phyloP scores from a whole-genome alignment of 2,329 filamentous ascomycete genomes.

The Fusarium dlaminii region DNA sequence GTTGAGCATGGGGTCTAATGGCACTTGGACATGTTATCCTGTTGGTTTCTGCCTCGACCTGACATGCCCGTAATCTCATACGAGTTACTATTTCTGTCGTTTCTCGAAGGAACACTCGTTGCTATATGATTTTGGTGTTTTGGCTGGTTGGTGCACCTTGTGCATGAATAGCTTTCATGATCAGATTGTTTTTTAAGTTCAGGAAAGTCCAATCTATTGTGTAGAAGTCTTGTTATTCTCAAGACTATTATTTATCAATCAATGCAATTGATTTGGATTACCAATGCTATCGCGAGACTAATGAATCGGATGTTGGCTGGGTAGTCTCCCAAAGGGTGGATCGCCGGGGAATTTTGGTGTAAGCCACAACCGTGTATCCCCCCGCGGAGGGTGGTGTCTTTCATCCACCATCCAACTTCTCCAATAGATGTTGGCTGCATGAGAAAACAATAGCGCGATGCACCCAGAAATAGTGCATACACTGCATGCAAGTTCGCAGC shows the following conservation, averaged over 20 bases:
- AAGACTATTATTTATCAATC: background rate
- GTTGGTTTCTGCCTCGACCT: background rate
- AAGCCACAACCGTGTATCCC: background rate
- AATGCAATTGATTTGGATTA: background rate
- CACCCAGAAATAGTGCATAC: background rate
- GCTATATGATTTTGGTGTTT: background rate
- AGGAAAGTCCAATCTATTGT: background rate
- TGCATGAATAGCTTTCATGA: background rate
- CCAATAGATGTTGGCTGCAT: slow-evolving; percentile 13
- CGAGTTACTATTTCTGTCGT: background rate
- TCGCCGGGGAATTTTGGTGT: background rate
- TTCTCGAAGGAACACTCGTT: background rate
- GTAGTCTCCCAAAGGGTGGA: background rate
- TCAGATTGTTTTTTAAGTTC: background rate
- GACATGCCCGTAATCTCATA: background rate
- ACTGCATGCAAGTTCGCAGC: background rate
- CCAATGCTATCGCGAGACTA: background rate
- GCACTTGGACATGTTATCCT: background rate
- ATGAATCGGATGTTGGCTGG: background rate
- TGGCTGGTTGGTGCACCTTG: background rate
- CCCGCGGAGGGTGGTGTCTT: background rate
- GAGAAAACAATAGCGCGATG: slow-evolving; percentile 2
- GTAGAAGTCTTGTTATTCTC: background rate
- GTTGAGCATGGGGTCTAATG: background rate
- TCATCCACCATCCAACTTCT: background rate